phyloP scores from a whole-genome alignment of 2,329 filamentous ascomycete genomes.

The Clarireedia paspali region DNA sequence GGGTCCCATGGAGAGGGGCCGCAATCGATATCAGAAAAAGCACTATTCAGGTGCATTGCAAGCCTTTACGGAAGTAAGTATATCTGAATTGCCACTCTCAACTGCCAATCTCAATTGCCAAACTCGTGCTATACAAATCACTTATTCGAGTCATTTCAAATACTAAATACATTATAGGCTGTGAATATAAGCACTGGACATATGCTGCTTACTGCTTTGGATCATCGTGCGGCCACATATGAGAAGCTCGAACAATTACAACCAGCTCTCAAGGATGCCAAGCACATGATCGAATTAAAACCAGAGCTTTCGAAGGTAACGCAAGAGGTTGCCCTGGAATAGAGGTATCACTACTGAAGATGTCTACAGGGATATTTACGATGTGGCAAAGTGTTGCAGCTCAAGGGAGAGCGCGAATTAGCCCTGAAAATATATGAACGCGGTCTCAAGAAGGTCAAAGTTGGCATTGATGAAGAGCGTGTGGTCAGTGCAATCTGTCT shows the following conservation, averaged over 20 bases:
- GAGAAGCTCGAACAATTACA: slow-evolving; percentile 26
- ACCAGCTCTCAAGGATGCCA: slow-evolving; percentile 27
- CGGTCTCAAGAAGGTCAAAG: slow-evolving; percentile 28
- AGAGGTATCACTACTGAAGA: neutral
- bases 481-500: slow-evolving; percentile 13
- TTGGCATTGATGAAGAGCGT: slow-evolving; percentile 25
- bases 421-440: slow-evolving; percentile 30
- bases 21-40: slow-evolving; percentile 23
- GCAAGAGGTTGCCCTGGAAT: neutral
- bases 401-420: slow-evolving; percentile 23
- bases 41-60: slow-evolving; percentile 23
- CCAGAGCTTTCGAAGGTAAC: slow-evolving; percentile 26
- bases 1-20: slow-evolving; percentile 23
- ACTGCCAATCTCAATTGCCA: neutral
- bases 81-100: neutral
- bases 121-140: neutral
- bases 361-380: slow-evolving; percentile 27
- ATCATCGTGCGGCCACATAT: slow-evolving; percentile 29
- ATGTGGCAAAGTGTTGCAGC: slow-evolving; percentile 27
- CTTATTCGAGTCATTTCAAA: neutral
- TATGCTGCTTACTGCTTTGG: slow-evolving; percentile 26
- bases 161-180: slow-evolving; percentile 17
- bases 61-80: slow-evolving; percentile 23
- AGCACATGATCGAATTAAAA: slow-evolving; percentile 27
- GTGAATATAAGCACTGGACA: slow-evolving; percentile 20